These are phyloP conservation scores for Turritis glabra DNA, from an alignment of 345 rosid species.

Conservation along the genomic window DNA sequence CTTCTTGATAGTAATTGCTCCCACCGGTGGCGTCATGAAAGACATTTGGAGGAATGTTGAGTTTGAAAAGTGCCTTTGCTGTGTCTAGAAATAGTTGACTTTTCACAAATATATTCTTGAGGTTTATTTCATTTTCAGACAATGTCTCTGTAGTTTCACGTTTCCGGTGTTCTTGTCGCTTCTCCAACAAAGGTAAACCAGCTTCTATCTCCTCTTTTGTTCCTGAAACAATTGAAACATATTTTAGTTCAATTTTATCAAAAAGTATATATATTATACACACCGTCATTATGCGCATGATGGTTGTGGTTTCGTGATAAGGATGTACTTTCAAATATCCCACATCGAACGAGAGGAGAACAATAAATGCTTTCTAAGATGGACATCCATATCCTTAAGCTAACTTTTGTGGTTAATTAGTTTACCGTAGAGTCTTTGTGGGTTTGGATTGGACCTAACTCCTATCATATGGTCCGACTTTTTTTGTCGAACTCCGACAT, in stretches of 20 bases:
- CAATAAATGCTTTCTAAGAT: too few relatives aligned
- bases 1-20: conserved; percentile 42
- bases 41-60: conserved; percentile 54
- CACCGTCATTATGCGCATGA: too few relatives aligned
- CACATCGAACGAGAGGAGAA: too few relatives aligned
- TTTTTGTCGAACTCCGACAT: too few relatives aligned
- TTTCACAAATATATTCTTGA: conserved; percentile 62
- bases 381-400: too few relatives aligned
- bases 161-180: conserved; percentile 21
- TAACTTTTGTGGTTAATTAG: too few relatives aligned
- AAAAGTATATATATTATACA: too few relatives aligned
- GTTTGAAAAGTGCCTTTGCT: conserved; percentile 76
- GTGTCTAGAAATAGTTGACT: conserved; percentile 72
- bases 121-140: conserved; percentile 58
- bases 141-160: conserved; percentile 45
- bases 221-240: conserved; percentile 45
- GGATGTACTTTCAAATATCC: too few relatives aligned
- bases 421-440: too few relatives aligned
- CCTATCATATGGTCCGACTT: too few relatives aligned
- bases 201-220: conserved; percentile 26
- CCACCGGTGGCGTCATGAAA: conserved; percentile 26
- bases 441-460: too few relatives aligned
- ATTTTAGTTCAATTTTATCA: conserved; percentile 6
- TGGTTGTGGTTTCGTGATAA: too few relatives aligned
- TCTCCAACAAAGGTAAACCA: conserved; percentile 15